Base-by-base conservation (phyloP, 176 grass and related monocot species). In the Zea mays region DNA sequence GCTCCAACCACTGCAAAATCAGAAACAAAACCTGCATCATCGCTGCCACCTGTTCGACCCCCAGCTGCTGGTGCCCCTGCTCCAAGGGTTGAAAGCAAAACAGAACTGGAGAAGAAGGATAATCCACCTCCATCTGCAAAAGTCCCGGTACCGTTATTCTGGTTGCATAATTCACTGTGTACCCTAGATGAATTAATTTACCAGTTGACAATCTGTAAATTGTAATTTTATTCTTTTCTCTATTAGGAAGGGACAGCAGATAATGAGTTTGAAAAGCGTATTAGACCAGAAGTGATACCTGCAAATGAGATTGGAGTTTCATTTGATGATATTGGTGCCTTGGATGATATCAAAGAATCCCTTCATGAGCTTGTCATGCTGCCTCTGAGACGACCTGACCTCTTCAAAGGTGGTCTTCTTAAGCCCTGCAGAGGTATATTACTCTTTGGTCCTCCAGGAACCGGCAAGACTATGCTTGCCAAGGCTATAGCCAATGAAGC, bases 401-500 rank as follows among this genome's bases (percentile, higher is more conserved):
- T 93, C 57, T 93, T 93, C 78, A 93, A 88, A 88, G 93, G 93
- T 2, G 91, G 91, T 59, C 88, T 93, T 73, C 83, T 93, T 43
- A 93, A 91, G 51, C 91, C 91, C 37, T 93, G 91, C 54, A 67
- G 91, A 83, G 91, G 91, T 81, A 93, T 93, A 81, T 77, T 93
- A 66, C 85, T 93, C 21, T 93, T 93, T 35, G 91, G 91, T 66
- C 91, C 91, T 41, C 91, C 91, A 46, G 91, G 91, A 81, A 93
- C 91, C 2, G 91, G 91, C 9, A 93, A 93, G 83, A 93, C 91
- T 10, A 91, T 93, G 91, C 82, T 93, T 50, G 91, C 91, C 41
- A 93, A 93, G 83, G 91, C 91, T 75, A 93, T 93, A 51, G 91
- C 91, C 72, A 93, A 93, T 83, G 91, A 93, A 80, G 91, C 91